Percentiles rank a stretch among this genome's conserved stretches.
Evolutionary conservation across 306 rosid species (phyloP).

Genomic region (Cicer arietinum): DNA sequence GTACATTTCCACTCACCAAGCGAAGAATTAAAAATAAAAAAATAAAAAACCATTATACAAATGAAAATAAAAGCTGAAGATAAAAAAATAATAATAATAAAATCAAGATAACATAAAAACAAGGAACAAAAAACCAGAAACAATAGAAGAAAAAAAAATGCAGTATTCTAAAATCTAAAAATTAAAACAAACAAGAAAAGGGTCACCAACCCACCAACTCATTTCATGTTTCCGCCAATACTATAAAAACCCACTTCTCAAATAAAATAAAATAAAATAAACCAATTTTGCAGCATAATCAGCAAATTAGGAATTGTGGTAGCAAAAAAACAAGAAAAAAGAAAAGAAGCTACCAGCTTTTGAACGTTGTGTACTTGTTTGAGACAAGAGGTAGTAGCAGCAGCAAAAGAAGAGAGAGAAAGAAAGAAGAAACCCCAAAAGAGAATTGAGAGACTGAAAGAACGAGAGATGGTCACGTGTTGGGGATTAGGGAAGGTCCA

Average conservation of each 20-base stretch:
- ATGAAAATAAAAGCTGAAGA: constrained; percentile 1
- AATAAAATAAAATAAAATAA: background rate
- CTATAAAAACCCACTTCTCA: background rate
- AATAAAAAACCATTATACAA: background rate
- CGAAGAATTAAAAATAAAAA: background rate
- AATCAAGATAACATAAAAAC: background rate
- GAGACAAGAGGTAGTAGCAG: constrained; percentile 26
- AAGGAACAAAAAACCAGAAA: background rate
- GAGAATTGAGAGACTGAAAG: constrained; percentile 36
- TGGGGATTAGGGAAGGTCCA: constrained; percentile 45
- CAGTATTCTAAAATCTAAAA: background rate
- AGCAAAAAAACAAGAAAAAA: background rate
- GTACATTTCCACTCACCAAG: constrained; percentile 2
- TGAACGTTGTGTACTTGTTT: constrained; percentile 38
- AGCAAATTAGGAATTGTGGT: background rate
- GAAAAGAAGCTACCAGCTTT: constrained; percentile 31
- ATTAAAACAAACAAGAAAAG: constrained; percentile 5
- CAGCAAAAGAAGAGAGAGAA: constrained; percentile 7
- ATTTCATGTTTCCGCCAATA: constrained; percentile 7
- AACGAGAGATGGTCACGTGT: constrained; percentile 49
- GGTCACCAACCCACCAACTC: background rate
- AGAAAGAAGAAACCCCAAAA: constrained; percentile 46
- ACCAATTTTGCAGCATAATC: background rate
- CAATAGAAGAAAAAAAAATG: background rate
- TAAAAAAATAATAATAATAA: background rate